These are phyloP conservation scores for Aspergillus awamori DNA, from an alignment of 2,329 filamentous ascomycete genomes.

Conservation along the genomic window DNA sequence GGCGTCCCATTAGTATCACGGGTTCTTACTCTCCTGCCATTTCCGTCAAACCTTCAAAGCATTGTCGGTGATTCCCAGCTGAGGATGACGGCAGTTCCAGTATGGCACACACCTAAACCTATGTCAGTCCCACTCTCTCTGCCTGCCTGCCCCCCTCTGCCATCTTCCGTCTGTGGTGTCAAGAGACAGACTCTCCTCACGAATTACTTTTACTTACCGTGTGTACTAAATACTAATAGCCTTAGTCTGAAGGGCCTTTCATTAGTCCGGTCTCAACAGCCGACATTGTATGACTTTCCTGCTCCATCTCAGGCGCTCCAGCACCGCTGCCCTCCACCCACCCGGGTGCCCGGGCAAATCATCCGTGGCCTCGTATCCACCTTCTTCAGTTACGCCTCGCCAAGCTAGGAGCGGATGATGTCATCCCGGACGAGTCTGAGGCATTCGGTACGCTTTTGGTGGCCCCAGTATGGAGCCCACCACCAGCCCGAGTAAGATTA, in stretches of 20 bases:
- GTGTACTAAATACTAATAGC: background rate
- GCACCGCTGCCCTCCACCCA: background rate
- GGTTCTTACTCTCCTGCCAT: no score
- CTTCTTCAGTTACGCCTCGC: background rate
- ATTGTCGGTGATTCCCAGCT: no score
- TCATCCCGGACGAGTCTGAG: constrained; percentile 13
- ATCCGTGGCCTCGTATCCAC: constrained; percentile 7
- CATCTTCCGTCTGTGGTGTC: background rate
- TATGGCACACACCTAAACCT: no score
- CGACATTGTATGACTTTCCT: background rate
- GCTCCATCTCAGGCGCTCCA: background rate
- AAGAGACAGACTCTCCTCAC: background rate
- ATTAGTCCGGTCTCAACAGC: background rate
- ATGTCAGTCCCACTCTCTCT: no score
- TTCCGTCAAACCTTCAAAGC: no score
- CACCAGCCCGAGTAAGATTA: constrained; percentile 16
- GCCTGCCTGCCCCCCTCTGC: background rate
- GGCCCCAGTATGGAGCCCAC: constrained; percentile 5
- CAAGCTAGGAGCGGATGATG: constrained; percentile 15
- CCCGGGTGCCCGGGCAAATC: constrained; percentile 2
- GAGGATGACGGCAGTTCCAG: no score
- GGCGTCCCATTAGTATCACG: no score
- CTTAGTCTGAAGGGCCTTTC: background rate
- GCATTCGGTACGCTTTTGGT: constrained; percentile 3
- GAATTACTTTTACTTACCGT: background rate